A percentile compares a stretch with the other conserved stretches of the same genome.
These are phyloP conservation scores for Arthrinium puccinioides DNA, from an alignment of 2,329 filamentous ascomycete species.

Conservation along the genomic window DNA sequence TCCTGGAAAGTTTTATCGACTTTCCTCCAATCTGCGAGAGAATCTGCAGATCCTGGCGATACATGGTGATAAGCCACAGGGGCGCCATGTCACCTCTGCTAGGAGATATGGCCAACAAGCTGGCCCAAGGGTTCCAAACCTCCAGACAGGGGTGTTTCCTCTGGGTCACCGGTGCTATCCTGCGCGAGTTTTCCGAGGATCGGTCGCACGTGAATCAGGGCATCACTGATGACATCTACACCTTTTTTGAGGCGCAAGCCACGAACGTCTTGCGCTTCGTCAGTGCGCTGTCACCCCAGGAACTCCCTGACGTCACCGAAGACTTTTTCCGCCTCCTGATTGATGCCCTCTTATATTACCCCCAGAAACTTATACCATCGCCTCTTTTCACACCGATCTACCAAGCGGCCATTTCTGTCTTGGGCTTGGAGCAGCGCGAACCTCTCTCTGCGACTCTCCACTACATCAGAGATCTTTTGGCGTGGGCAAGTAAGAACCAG, in stretches of 20 bases:
- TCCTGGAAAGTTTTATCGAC: constrained; percentile 79
- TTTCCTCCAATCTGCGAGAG: constrained; percentile 89
- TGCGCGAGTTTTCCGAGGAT: constrained; percentile 91
- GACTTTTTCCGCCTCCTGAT: constrained; percentile 93
- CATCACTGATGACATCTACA: constrained; percentile 84
- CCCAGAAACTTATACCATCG: constrained; percentile 74
- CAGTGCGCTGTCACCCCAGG: constrained; percentile 68
- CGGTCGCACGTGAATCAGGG: constrained; percentile 73
- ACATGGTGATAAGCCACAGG: constrained; percentile 94
- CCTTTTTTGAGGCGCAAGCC: constrained; percentile 91
- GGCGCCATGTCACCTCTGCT: constrained; percentile 82
- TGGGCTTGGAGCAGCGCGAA: constrained; percentile 85
- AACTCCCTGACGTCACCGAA: constrained; percentile 80
- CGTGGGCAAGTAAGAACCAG: constrained; percentile 73
- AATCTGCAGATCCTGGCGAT: constrained; percentile 90
- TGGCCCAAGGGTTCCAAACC: constrained; percentile 75
- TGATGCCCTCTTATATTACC: constrained; percentile 90
- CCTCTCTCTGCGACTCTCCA: constrained; percentile 87
- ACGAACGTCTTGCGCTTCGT: constrained; percentile 83
- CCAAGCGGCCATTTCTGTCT: constrained; percentile 75
- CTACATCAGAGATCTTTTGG: constrained; percentile 85
- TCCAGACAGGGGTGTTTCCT: constrained; percentile 94
- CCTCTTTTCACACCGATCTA: constrained; percentile 75
- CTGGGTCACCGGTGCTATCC: constrained; percentile 94
- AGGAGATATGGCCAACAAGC: constrained; percentile 77